Base-by-base conservation (phyloP, 2,329 filamentous ascomycete species). In the Raffaelea albimanens region DNA sequence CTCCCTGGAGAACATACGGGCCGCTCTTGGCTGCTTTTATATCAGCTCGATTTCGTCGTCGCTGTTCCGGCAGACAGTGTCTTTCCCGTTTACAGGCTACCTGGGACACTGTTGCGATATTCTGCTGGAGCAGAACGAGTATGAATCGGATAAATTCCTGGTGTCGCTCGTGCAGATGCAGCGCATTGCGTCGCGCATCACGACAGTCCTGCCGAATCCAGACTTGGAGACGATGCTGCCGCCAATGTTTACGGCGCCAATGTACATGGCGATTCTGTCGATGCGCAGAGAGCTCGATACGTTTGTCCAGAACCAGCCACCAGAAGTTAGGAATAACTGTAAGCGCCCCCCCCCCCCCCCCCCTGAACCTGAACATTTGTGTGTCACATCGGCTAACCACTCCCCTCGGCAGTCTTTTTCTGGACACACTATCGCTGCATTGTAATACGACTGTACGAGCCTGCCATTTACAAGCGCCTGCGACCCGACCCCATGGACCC, bases 21-120 rank as follows among this genome's bases (percentile, higher is more conserved):
- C 68, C 0, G 55, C 67, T 3, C 51, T 72, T 1, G 69, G 67
- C 0, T 60, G 62, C 44, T 72, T 65, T 38, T 68, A 68, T 21
- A 44, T 66, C 2, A 59, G 61, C 5, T 63, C 61, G 0, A 42
- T 66, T 63, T 64, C 54, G 34, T 60, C 63, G 0, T 44, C 53
- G 1, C 47, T 65, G 1, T 66, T 67, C 39, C 59, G 62, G 25
- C 59, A 63, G n/a, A 56, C 56, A 4, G 58, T 55, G 1, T 47
- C 58, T 5, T 54, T 69, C 8, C 55, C 56, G 2, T 67, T 61
- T 52, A 62, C 53, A 14, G 52, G 51, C 3, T 63, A 68, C 19
- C 52, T 69, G 9, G 54, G 55, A 2, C 57, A 57, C 20, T 70
- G 65, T 40, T 64, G 62, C 51, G 59, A 61, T 3, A 44, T 49